phyloP scores from a whole-genome alignment of 345 rosid species.

The Cochlearia excelsa region DNA sequence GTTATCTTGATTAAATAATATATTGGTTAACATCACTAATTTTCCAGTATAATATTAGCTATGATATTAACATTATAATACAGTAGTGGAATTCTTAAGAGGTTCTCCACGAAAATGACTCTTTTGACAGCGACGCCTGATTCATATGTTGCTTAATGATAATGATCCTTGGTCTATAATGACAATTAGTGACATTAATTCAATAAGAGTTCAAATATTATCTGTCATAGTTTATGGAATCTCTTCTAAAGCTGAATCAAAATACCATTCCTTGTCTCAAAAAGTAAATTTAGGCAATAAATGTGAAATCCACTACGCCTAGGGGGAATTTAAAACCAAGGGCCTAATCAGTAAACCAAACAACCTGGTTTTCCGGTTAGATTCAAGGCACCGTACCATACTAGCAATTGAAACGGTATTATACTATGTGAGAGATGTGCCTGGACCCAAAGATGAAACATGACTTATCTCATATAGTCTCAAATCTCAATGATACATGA shows the following conservation, averaged over 20 bases:
- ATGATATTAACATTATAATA: too few species aligned
- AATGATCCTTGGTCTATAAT: not conserved
- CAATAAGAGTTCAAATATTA: not conserved
- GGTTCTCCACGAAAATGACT: conserved; percentile 31
- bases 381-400: too few species aligned
- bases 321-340: too few species aligned
- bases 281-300: not conserved
- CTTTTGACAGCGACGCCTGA: conserved; percentile 10
- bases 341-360: not conserved
- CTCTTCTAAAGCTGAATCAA: not conserved
- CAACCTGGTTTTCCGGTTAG: too few species aligned
- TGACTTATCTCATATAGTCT: too few species aligned
- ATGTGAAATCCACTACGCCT: not conserved
- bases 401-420: too few species aligned
- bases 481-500: not conserved
- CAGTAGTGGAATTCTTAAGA: conserved; percentile 22
- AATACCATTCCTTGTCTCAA: not conserved
- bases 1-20: too few species aligned
- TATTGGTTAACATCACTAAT: too few species aligned
- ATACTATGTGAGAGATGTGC: too few species aligned
- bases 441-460: too few species aligned
- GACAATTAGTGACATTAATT: conserved; percentile 5
- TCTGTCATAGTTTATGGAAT: not conserved
- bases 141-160: conserved; percentile 2
- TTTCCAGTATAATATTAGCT: too few species aligned